Evolutionary conservation across 1,139 yeast species (phyloP).

Genomic region (Diutina ranongensis): DNA sequence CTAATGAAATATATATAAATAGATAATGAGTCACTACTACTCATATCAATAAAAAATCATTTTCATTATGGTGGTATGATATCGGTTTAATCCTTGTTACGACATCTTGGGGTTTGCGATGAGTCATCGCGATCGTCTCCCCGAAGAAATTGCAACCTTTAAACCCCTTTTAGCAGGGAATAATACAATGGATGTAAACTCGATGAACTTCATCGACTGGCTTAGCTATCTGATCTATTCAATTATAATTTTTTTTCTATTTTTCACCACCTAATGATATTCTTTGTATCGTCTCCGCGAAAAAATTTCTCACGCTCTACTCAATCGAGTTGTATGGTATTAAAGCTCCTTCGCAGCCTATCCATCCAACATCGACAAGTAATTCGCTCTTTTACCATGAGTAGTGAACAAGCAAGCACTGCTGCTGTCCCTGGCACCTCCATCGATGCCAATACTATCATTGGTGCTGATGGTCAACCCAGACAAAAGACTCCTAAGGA

Average conservation of each 20-base stretch:
- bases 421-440: background rate
- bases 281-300: background rate
- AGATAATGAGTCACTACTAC: too few relatives aligned
- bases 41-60: too few relatives aligned
- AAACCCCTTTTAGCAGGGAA: too few relatives aligned
- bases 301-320: background rate
- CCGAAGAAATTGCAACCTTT: too few relatives aligned
- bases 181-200: too few relatives aligned
- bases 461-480: conserved; percentile 4
- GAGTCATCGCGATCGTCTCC: background rate
- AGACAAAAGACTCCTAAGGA: conserved; percentile 55
- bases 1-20: too few relatives aligned
- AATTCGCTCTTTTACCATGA: background rate
- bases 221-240: too few relatives aligned
- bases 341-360: conserved; percentile 4
- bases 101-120: too few relatives aligned
- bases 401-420: background rate
- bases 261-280: background rate
- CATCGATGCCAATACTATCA: background rate
- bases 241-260: too few relatives aligned
- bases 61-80: too few relatives aligned
- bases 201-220: too few relatives aligned
- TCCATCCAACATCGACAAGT: conserved; percentile 3
- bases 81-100: too few relatives aligned
- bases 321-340: conserved; percentile 1